These are phyloP conservation scores for Cordyceps cicadae DNA, from an alignment of 2,329 filamentous ascomycete genomes.

Conservation along the genomic window DNA sequence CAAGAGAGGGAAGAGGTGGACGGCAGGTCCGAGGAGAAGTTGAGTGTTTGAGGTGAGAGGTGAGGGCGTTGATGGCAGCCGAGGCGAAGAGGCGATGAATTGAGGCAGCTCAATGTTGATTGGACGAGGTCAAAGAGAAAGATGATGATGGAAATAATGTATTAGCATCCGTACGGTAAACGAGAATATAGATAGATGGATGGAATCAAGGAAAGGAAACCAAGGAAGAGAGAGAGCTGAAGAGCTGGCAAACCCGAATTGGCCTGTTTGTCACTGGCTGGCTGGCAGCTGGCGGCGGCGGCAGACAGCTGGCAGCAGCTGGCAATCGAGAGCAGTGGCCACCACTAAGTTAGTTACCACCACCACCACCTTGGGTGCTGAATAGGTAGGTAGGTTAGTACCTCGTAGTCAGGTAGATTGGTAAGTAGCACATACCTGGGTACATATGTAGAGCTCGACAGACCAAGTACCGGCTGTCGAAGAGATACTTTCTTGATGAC, in stretches of 20 bases:
- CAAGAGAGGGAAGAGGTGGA: constrained; percentile 4
- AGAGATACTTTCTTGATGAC: background rate
- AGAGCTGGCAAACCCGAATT: constrained; percentile 1
- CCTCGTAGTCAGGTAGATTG: no score
- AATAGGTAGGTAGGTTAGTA: no score
- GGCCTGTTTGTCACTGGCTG: constrained; percentile 10
- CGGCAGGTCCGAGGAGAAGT: constrained; percentile 7
- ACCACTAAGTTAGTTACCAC: no score
- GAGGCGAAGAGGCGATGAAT: background rate
- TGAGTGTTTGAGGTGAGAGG: background rate
- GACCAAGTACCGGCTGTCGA: background rate
- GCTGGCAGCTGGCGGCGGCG: background rate
- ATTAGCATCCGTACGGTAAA: background rate
- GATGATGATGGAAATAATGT: no score
- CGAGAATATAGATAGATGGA: background rate
- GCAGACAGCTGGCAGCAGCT: background rate
- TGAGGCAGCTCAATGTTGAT: background rate
- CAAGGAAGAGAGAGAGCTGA: background rate
- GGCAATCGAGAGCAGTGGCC: background rate
- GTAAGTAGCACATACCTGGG: no score
- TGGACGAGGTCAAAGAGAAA: background rate
- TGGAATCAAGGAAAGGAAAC: background rate
- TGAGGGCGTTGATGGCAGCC: background rate
- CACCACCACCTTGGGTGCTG: no score
- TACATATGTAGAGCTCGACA: background rate